phyloP scores from a whole-genome alignment of 2,329 filamentous ascomycete genomes.

The Colletotrichum magnum region DNA sequence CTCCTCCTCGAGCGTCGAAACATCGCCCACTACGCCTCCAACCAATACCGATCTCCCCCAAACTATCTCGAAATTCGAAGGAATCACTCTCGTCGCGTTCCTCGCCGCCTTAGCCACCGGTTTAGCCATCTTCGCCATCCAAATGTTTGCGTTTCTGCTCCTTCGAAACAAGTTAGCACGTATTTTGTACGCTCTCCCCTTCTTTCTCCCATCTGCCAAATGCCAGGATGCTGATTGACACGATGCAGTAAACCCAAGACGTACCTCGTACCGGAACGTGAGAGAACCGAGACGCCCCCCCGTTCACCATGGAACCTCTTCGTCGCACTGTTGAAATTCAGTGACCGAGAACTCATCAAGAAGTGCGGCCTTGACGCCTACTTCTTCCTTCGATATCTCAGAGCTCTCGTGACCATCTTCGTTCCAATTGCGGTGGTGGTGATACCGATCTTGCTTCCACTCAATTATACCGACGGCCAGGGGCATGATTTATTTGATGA shows the following conservation, averaged over 20 bases:
- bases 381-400: conserved; percentile 92
- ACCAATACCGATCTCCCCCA: neutral
- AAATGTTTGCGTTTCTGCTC: conserved; percentile 79
- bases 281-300: conserved; percentile 84
- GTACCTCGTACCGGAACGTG: conserved; percentile 87
- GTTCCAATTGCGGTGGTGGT: conserved; percentile 84
- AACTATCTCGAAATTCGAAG: conserved; percentile 48
- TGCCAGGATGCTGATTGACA: conserved; percentile 13
- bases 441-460: conserved; percentile 86
- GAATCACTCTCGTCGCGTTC: conserved; percentile 69
- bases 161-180: conserved; percentile 83
- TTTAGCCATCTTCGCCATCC: conserved; percentile 73
- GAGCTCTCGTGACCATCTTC: conserved; percentile 88
- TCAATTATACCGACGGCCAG: conserved; percentile 83
- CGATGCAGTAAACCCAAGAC: conserved; percentile 80
- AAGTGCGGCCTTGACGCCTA: conserved; percentile 98
- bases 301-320: conserved; percentile 65
- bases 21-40: neutral
- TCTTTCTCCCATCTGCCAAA: conserved; percentile 13
- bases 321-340: conserved; percentile 74
- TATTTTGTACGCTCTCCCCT: conserved; percentile 77
- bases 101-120: conserved; percentile 75
- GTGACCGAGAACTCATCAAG: conserved; percentile 87
- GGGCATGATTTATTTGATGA: conserved; percentile 66
- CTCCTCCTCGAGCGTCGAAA: neutral